Percentiles rank a stretch among this genome's conserved stretches.
phyloP scores from a whole-genome alignment of 2,329 filamentous ascomycete genomes.

The Cladobotryum protrusum region DNA sequence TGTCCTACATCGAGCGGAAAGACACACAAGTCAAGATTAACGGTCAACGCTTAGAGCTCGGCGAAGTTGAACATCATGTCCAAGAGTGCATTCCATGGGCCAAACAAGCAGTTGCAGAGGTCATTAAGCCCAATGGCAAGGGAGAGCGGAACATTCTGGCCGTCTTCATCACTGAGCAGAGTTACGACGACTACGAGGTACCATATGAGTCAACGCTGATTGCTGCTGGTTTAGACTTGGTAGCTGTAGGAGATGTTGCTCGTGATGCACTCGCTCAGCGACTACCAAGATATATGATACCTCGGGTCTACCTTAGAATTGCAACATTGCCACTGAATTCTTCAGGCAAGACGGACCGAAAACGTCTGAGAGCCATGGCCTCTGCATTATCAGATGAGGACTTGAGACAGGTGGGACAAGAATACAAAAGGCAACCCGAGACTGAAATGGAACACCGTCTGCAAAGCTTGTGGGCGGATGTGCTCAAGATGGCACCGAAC shows the following conservation, averaged over 20 bases:
- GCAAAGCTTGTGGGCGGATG: too few species aligned
- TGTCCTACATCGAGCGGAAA: conserved; percentile 45
- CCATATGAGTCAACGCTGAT: background rate
- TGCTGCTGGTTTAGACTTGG: too few species aligned
- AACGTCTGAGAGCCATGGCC: too few species aligned
- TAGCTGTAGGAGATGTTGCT: background rate
- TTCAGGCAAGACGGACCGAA: too few species aligned
- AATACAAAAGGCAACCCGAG: background rate
- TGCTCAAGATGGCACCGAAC: too few species aligned
- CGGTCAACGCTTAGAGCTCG: conserved; percentile 51
- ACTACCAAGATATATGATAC: too few species aligned
- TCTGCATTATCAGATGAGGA: too few species aligned
- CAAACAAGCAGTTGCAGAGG: background rate
- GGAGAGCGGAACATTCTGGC: background rate
- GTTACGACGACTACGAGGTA: too few species aligned
- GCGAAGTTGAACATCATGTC: conserved; percentile 17
- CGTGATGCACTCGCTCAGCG: background rate
- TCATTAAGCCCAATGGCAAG: background rate
- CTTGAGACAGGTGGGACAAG: too few species aligned
- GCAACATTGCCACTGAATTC: too few species aligned
- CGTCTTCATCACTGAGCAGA: background rate
- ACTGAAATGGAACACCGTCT: too few species aligned
- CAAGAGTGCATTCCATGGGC: background rate
- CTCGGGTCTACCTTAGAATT: too few species aligned
- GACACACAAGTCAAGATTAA: conserved; percentile 55